Percentiles rank a stretch among this genome's conserved stretches.
phyloP scores from a whole-genome alignment of 192 early-diverging fungal genomes.

The Umbelopsis sp. region DNA sequence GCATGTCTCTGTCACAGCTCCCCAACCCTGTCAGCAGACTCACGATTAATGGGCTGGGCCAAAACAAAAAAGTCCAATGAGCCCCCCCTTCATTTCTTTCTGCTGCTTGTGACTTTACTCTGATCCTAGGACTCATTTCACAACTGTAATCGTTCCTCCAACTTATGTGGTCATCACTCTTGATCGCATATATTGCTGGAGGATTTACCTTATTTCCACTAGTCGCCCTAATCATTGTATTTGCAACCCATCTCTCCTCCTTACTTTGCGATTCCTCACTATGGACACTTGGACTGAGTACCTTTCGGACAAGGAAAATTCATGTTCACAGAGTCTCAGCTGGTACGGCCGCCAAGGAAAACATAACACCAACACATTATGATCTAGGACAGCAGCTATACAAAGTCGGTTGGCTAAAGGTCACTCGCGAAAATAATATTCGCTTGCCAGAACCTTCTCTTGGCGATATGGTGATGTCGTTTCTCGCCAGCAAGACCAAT shows the following conservation, averaged over 20 bases:
- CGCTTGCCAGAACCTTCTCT: slow-evolving; percentile 29
- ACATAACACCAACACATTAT: not conserved
- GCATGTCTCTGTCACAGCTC: too few relatives aligned
- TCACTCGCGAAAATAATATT: slow-evolving; percentile 34
- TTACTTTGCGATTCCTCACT: not conserved
- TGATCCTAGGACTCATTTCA: too few relatives aligned
- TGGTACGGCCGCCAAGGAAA: not conserved
- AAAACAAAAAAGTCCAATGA: too few relatives aligned
- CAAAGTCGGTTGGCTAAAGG: slow-evolving; percentile 44
- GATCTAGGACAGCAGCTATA: slow-evolving; percentile 26
- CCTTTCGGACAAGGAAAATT: slow-evolving; percentile 18
- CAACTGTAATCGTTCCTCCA: not conserved
- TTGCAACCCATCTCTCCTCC: not conserved
- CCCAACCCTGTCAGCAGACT: too few relatives aligned
- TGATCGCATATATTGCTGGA: slow-evolving; percentile 45
- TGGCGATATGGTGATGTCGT: slow-evolving; percentile 36
- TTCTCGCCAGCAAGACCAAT: slow-evolving; percentile 40
- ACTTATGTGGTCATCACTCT: slow-evolving; percentile 26
- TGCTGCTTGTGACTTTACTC: too few relatives aligned
- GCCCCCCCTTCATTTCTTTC: too few relatives aligned
- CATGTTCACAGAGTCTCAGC: slow-evolving; percentile 4
- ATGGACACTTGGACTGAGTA: slow-evolving; percentile 3
- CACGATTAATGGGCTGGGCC: too few relatives aligned
- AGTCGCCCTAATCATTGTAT: not conserved
- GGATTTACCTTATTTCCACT: slow-evolving; percentile 47